These are phyloP conservation scores for Atalantia buxifolia DNA, from an alignment of 345 rosid genomes.

Conservation along the genomic window DNA sequence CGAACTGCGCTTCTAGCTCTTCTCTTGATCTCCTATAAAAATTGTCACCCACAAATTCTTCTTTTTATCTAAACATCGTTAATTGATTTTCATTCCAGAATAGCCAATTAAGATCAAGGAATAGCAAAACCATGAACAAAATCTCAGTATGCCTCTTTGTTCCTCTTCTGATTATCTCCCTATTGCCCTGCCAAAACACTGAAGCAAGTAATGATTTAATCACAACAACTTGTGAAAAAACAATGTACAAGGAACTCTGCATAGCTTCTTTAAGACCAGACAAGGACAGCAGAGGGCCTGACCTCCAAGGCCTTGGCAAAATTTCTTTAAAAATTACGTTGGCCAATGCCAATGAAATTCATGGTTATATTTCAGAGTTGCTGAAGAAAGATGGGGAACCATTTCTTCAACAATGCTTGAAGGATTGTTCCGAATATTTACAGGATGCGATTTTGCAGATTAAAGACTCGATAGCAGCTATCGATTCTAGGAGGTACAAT, in stretches of 20 bases:
- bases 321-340: not conserved
- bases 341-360: not conserved
- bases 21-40: not conserved
- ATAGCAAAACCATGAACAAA: not conserved
- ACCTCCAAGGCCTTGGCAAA: conserved; percentile 14
- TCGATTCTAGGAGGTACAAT: not conserved
- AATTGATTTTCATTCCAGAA: not conserved
- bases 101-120: not conserved
- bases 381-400: not conserved
- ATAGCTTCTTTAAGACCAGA: conserved; percentile 3
- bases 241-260: conserved; percentile 16
- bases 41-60: not conserved
- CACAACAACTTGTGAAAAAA: conserved; percentile 2
- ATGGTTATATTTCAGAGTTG: not conserved
- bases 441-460: conserved; percentile 19
- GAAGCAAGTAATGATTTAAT: not conserved
- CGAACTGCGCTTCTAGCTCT: not conserved
- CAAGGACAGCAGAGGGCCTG: not conserved
- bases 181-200: not conserved
- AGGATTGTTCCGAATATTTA: conserved; percentile 20
- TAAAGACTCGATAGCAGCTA: conserved; percentile 18
- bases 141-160: not conserved
- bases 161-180: not conserved
- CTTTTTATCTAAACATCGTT: not conserved
- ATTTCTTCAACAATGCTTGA: conserved; percentile 12